phyloP scores from a whole-genome alignment of 2,329 filamentous ascomycete genomes.

The Blastomyces gilchristii region DNA sequence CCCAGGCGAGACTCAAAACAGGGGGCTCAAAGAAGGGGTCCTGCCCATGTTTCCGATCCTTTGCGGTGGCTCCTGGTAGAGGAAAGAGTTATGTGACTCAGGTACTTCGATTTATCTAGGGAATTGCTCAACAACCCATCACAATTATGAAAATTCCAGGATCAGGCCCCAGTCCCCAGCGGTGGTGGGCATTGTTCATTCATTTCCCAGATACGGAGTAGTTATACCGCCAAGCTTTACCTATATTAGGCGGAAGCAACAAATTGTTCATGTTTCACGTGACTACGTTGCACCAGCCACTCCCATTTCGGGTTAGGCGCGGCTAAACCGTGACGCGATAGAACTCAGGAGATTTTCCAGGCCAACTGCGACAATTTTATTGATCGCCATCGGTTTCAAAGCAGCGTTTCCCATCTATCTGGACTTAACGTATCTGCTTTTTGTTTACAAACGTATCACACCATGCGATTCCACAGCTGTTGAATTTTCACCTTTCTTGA shows the following conservation, averaged over 20 bases:
- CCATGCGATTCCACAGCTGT: neutral
- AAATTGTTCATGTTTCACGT: neutral
- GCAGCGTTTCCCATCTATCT: neutral
- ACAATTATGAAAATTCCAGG: neutral
- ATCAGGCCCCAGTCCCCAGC: neutral
- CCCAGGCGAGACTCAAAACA: neutral
- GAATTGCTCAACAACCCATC: neutral
- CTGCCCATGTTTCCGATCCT: neutral
- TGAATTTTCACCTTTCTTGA: neutral
- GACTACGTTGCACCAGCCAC: neutral
- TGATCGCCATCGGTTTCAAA: neutral
- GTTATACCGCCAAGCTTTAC: too few species aligned
- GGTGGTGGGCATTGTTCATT: neutral
- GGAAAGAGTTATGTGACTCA: neutral
- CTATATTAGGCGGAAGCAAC: too few species aligned
- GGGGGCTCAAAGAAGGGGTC: neutral
- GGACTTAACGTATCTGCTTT: neutral
- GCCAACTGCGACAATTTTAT: constrained; percentile 1
- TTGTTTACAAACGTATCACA: neutral
- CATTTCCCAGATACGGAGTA: too few species aligned
- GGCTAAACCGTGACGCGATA: constrained; percentile 1
- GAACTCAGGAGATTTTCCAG: constrained; percentile 4
- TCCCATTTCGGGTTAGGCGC: neutral
- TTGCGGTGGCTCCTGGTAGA: neutral
- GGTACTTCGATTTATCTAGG: neutral